phyloP scores from a whole-genome alignment of 2,329 filamentous ascomycete genomes.

The Gyromitra esculenta region DNA sequence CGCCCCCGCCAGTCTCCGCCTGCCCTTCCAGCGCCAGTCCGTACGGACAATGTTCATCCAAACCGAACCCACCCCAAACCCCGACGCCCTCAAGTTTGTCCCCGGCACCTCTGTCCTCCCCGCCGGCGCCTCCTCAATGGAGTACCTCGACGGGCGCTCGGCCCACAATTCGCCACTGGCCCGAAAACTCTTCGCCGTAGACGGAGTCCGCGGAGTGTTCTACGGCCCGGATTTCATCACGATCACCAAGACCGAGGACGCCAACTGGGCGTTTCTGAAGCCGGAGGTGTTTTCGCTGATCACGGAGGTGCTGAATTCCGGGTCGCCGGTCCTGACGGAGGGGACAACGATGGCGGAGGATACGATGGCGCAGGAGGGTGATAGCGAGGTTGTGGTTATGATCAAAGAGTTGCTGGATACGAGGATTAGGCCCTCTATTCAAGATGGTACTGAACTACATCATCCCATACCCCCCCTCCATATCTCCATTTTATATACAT shows the following conservation, averaged over 20 bases:
- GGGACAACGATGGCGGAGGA: conserved; percentile 62
- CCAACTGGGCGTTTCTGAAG: conserved; percentile 93
- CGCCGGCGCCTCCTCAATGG: conserved; percentile 79
- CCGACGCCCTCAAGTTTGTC: conserved; percentile 92
- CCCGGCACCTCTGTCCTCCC: conserved; percentile 89
- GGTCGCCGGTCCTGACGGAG: conserved; percentile 80
- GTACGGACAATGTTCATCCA: conserved; percentile 93
- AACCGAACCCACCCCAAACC: conserved; percentile 91
- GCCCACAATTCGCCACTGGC: conserved; percentile 93
- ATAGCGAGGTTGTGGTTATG: conserved; percentile 95
- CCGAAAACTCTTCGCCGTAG: conserved; percentile 87
- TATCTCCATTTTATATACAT: not conserved
- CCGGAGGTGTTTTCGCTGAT: conserved; percentile 96
- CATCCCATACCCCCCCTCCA: not conserved
- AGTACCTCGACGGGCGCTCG: conserved; percentile 88
- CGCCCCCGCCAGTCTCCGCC: not conserved
- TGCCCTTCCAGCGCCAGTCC: not conserved
- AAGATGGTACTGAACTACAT: conserved; percentile 67
- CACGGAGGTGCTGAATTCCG: conserved; percentile 87
- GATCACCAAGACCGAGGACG: conserved; percentile 86
- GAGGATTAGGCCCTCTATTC: conserved; percentile 90
- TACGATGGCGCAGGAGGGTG: conserved; percentile 68
- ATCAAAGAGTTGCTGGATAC: conserved; percentile 98
- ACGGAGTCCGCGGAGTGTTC: conserved; percentile 94
- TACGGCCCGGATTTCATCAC: conserved; percentile 97